A percentile compares a stretch with the other conserved stretches of the same genome.
phyloP scores from a whole-genome alignment of 345 rosid genomes.

The Eucalyptus regnans region DNA sequence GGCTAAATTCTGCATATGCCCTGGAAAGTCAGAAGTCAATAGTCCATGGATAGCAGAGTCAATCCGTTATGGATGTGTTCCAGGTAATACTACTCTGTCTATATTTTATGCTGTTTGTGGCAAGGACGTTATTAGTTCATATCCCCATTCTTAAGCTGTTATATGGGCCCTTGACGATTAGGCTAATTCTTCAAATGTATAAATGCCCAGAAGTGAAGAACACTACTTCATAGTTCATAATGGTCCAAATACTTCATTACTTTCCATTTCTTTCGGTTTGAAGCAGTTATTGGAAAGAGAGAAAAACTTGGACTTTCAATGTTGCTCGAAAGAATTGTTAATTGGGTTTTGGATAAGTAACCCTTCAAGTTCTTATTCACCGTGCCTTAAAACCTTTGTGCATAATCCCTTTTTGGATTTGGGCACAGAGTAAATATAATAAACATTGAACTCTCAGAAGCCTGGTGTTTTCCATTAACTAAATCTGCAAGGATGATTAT shows the following conservation, averaged over 20 bases:
- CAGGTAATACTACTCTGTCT: neutral
- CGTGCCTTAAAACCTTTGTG: neutral
- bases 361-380: neutral
- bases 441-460: neutral
- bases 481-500: neutral
- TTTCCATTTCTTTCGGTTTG: neutral
- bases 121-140: neutral
- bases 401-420: neutral
- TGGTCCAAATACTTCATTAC: neutral
- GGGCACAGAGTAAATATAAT: neutral
- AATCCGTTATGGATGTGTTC: conserved; percentile 9
- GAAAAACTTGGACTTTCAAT: neutral
- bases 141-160: neutral
- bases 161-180: neutral
- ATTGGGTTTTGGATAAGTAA: neutral
- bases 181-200: neutral
- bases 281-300: neutral
- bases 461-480: neutral
- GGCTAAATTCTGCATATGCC: conserved; percentile 8
- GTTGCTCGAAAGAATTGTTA: neutral
- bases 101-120: neutral
- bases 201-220: neutral
- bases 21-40: neutral
- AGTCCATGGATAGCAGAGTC: neutral
- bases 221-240: neutral